Evolutionary conservation across 2,329 filamentous ascomycete genomes (phyloP), one percentile per base, ranked within the genome.

Genomic region (Ceratocystis destructans): DNA sequence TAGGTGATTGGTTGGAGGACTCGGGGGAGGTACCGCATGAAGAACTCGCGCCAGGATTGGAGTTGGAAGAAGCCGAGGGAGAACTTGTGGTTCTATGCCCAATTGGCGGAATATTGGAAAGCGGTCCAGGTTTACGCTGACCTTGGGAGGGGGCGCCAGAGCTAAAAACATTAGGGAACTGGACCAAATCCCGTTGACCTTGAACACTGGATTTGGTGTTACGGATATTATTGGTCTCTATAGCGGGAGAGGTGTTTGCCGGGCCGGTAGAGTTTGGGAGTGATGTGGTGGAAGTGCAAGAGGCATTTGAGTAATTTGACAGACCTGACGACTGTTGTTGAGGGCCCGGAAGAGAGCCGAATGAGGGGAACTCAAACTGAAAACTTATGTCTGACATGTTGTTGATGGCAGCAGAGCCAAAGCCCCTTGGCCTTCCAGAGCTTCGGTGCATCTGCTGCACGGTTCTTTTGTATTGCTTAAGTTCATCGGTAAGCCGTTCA

Each of bases 361-460:
- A 97, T 73, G 89, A 92, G 70, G 94, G 93, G 70, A 97, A 97
- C 71, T 97, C 93, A 71, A 99, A 97, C 70, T 93, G 87, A 73
- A 97, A 97, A 73, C 88, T 91, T 74, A 88, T 87, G 69, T 88
- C 87, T 71, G 81, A 85, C 65, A 87, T 78, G 70, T 85, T 87
- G 74, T 78, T 83, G 69, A 84, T 73, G 10, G 79, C 79, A 25
- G 79, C 74, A 66, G 72, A 74, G 71, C 81, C 77, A 72, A 81
- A 78, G 41, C 76, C 76, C 17, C 45, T 45, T 28, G 62, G 62
- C 55, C 50, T 67, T 61, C 33, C 45, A 1, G 73, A 74, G 71
- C 64, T 73, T 65, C 69, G 76, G 65, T 74, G 71, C 69, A 80
- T 81, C 71, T 89, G 76, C 0, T 88, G 86, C 50, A 97, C 75